Base-by-base conservation (phyloP, 2,329 filamentous ascomycete genomes). In the Aureobasidium sp. region DNA sequence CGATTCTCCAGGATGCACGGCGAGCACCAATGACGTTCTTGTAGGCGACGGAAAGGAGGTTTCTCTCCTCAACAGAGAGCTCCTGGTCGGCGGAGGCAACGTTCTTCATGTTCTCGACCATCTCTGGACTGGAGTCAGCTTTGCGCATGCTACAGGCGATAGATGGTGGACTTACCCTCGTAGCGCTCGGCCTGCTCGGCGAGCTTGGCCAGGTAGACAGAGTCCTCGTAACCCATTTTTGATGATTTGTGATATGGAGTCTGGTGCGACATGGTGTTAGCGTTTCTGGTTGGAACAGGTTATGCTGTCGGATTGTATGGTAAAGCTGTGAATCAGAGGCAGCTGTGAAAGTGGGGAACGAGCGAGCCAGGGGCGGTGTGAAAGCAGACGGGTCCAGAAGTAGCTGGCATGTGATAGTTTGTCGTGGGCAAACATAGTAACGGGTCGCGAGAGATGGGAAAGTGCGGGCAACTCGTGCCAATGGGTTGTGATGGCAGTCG, bases 101-200 rank as follows among this genome's bases (percentile, higher is more conserved):
- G 70, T 90, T 87, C 87, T 97, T 97, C 93, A 97, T 97, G 86
- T 97, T 96, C 84, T 96, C 91, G 70, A 97, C 93, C 93, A 97
- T 97, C 82, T 97, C 93, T 97, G 79, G 63, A 59, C 27, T 5
- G 17, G 11, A 24, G 15, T 60, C 31, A 60, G 47, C 31, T 14
- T 45, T 59, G 44, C 22, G 39, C 37, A 44, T 40, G 14, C 44
- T 29, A 40, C 3, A 44, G 54, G 45, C 56, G 49, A 58, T 19
- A 54, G 29, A 49, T 54, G 61, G 79, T 42, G 19, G 37, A 68
- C 69, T 71, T 73, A 97, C 94, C 94, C 85, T 99, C 94, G 82
- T 99, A 99, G 78, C 94, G 93, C 88, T 99, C 94, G 80, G 94
- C 94, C 87, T 99, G 94, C 88, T 99, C 94, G 77, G 94, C 94